phyloP scores from a whole-genome alignment of 306 rosid genomes.

The Prunus mongolica region DNA sequence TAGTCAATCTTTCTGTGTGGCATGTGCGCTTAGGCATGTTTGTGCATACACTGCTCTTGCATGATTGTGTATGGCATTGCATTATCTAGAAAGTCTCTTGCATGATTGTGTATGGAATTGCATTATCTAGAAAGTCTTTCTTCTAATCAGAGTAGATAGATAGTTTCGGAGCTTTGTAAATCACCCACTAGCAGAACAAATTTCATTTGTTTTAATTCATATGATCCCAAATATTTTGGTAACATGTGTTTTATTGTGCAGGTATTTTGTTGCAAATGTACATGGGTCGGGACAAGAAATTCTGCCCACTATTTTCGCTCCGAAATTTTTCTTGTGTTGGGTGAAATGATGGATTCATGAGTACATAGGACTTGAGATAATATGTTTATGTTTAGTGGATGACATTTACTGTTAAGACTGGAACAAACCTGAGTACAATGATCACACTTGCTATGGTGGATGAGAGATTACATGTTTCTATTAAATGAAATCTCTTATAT shows the following conservation, averaged over 20 bases:
- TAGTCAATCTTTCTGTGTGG: too few species aligned
- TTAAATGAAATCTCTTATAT: not conserved
- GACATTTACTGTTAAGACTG: conserved; percentile 22
- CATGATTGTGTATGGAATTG: too few species aligned
- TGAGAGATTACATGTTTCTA: conserved; percentile 19
- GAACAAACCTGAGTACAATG: conserved; percentile 14
- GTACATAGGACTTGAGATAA: conserved; percentile 29
- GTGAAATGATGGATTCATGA: conserved; percentile 38
- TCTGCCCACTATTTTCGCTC: conserved; percentile 34
- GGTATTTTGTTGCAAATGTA: conserved; percentile 50
- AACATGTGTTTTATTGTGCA: conserved; percentile 31
- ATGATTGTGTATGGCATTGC: too few species aligned
- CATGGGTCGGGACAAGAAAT: conserved; percentile 42
- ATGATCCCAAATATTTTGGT: conserved; percentile 12
- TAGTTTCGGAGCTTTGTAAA: not conserved
- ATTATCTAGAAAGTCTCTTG: too few species aligned
- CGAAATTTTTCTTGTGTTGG: conserved; percentile 26
- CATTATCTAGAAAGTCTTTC: too few species aligned
- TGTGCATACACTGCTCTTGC: too few species aligned
- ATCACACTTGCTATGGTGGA: conserved; percentile 39
- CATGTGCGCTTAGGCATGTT: too few species aligned
- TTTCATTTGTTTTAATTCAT: not conserved
- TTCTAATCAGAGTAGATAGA: not conserved
- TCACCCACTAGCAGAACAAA: not conserved
- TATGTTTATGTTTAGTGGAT: conserved; percentile 33